phyloP scores from a whole-genome alignment of 1,139 yeast species.

The Nakaseomyces sp. region DNA sequence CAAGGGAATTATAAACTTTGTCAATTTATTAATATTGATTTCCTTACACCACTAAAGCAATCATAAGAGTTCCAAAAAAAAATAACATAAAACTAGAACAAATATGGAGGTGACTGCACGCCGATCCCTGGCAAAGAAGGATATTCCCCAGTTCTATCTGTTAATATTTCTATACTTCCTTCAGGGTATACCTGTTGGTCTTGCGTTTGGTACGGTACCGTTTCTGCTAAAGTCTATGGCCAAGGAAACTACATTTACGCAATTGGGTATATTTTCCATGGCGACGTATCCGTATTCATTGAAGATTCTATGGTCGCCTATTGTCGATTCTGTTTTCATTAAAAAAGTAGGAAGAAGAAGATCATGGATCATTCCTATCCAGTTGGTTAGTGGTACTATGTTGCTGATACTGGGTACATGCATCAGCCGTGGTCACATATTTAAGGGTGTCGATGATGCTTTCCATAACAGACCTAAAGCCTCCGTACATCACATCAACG shows the following conservation, averaged over 20 bases:
- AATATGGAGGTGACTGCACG: background rate
- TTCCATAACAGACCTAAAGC: constrained; percentile 17
- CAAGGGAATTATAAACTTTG: too few relatives aligned
- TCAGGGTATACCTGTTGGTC: constrained; percentile 94
- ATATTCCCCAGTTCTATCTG: constrained; percentile 63
- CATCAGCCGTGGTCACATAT: constrained; percentile 42
- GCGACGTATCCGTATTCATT: constrained; percentile 94
- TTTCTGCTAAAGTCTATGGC: constrained; percentile 64
- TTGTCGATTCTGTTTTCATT: constrained; percentile 79
- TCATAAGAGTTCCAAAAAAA: background rate
- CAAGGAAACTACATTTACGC: constrained; percentile 66
- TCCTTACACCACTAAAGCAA: too few relatives aligned
- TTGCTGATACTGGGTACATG: constrained; percentile 54
- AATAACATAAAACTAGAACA: background rate
- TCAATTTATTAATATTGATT: too few relatives aligned
- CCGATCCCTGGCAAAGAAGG: constrained; percentile 32
- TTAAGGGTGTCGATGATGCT: constrained; percentile 45
- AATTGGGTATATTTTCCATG: constrained; percentile 80
- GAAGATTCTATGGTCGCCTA: constrained; percentile 90
- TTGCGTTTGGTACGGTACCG: constrained; percentile 95
- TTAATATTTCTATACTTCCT: constrained; percentile 65
- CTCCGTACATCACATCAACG: constrained; percentile 15
- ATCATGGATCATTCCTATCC: constrained; percentile 94
- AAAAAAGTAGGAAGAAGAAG: constrained; percentile 68
- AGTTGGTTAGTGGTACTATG: constrained; percentile 61